Evolutionary conservation across 352 stramenopile genomes (phyloP), one percentile per base, ranked within the genome.

Genomic region (Peronosclerospora sorghi): DNA sequence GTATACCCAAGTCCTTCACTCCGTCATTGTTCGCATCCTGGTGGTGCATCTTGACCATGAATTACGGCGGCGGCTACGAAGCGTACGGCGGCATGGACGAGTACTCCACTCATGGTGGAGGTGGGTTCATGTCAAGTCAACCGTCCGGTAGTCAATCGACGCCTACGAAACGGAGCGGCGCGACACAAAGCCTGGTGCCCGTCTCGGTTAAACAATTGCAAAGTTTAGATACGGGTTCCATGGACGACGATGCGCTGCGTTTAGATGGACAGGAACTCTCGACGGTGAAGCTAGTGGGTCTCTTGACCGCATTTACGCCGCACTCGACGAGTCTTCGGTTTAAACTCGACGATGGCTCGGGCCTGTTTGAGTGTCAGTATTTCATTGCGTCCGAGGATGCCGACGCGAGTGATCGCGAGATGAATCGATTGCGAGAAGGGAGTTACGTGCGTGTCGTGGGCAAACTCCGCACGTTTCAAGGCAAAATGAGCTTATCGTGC

Each of bases 291-390:
- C 36, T 98, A 21, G 68, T 98, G 8, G 92, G 65, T 1, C 74
- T 93, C 13, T 57, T 98, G 1, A 80, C 74, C 21, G 65, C 59
- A 20, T 56, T 89, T 5, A 65, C 89, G 38, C 63, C 82, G 24
- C 66, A 91, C 47, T 94, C 75, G 4, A 97, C 90, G 18, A 96
- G 89, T 51, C 65, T 96, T n/a, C 78, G 76, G 41, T 96, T 97
- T 53, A 61, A 86, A 32, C 46, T 98, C 38, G 91, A 98, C 67
- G 94, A 98, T 62, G 88, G 87, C 19, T 97, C 94, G 12, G 94
- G 89, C 41, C 27, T 83, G 1, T 80, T 97, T 18, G 68, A 95
- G 30, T 89, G 84, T 24, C 95, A 96, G 58, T 73, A 96, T 40
- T 97, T 95, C 60, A 43, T 96, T 27, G 72, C 95, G 38, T 62